Evolutionary conservation across 495 filamentous ascomycete species (phyloP), one percentile per base, ranked within the genome.

Genomic region (Hyaloscypha bicolor): DNA sequence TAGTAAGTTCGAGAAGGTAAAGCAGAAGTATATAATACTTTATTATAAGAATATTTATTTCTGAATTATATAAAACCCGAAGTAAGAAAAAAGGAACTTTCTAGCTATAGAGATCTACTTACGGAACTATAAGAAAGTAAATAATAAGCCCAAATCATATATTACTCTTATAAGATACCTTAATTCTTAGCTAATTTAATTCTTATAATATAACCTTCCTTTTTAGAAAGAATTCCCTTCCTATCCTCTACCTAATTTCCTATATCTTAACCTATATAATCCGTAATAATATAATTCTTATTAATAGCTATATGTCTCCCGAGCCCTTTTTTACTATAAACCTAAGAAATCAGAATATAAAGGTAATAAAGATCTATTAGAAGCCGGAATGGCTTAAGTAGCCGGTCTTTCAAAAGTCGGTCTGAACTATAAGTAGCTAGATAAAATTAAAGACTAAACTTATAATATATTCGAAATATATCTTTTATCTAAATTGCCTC

Each of bases 41-140:
- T 71, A 55, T 39, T 70, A 72, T 73, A 73, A 77, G 60, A 71
- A 74, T 35, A 72, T 76, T 66, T 21, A 76, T 74, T 61, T 72
- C 75, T n/a, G 74, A 74, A 67, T 75, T 70, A 70, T 77, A 74
- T 48, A 68, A 71, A 61, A 9, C 30, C 63, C 48, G 62, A 69
- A 73, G 60, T 60, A 60, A 35, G 60, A 68, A 51, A 59, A 63
- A 33, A 52, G 64, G 48, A 74, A 76, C 62, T 31, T 67, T 31
- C 73, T 72, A 0, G 69, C 69, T 16, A 75, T 76, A 63, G 70
- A 64, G 29, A 68, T 77, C 61, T 61, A 61, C 48, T 51, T 77
- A 16, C 33, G 58, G 22, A 56, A 76, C 68, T 57, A 76, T 55
- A 77, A 77, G 67, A 72, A 72, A 39, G 64, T 60, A 48, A 74